A percentile compares a stretch with the other conserved stretches of the same genome.
Evolutionary conservation across 2,329 filamentous ascomycete genomes (phyloP).

Genomic region (Verticillium nonalfalfae): DNA sequence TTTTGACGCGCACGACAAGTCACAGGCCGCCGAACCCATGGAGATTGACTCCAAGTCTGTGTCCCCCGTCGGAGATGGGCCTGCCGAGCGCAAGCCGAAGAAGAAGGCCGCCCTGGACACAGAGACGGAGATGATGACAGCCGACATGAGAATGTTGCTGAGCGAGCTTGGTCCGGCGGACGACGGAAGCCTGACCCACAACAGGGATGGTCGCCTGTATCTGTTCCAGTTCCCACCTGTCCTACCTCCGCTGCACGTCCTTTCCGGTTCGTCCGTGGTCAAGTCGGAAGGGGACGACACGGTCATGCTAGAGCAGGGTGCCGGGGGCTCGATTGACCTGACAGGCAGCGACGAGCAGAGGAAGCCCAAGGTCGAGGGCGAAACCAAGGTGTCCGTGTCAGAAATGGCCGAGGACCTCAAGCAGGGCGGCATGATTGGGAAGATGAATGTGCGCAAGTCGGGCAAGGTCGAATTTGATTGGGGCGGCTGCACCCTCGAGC

Average conservation of each 20-base stretch:
- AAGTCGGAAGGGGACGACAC: conserved; percentile 36
- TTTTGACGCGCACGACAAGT: conserved; percentile 26
- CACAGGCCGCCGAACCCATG: conserved; percentile 13
- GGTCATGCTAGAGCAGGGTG: conserved; percentile 27
- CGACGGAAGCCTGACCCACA: conserved; percentile 12
- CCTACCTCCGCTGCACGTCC: conserved; percentile 45
- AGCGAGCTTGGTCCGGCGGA: conserved; percentile 31
- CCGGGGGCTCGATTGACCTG: conserved; percentile 13
- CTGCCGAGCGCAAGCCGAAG: conserved; percentile 12
- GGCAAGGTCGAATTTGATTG: conserved; percentile 57
- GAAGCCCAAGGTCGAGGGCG: conserved; percentile 8
- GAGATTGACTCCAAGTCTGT: conserved; percentile 9
- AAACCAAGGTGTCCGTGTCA: conserved; percentile 19
- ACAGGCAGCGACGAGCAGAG: conserved; percentile 16
- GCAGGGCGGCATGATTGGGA: conserved; percentile 53
- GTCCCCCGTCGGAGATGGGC: conserved; percentile 4
- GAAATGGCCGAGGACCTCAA: conserved; percentile 31
- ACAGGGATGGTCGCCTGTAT: conserved; percentile 46
- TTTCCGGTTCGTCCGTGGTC: conserved; percentile 22
- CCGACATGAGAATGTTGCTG: conserved; percentile 33
- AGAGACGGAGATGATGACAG: conserved; percentile 30
- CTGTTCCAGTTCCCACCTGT: conserved; percentile 61
- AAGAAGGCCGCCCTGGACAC: conserved; percentile 24
- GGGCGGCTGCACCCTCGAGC: conserved; percentile 50
- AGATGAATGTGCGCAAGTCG: conserved; percentile 53